These are phyloP conservation scores for Tetradesmus lagerheimii DNA, from an alignment of 139 green algal species.

Conservation along the genomic window DNA sequence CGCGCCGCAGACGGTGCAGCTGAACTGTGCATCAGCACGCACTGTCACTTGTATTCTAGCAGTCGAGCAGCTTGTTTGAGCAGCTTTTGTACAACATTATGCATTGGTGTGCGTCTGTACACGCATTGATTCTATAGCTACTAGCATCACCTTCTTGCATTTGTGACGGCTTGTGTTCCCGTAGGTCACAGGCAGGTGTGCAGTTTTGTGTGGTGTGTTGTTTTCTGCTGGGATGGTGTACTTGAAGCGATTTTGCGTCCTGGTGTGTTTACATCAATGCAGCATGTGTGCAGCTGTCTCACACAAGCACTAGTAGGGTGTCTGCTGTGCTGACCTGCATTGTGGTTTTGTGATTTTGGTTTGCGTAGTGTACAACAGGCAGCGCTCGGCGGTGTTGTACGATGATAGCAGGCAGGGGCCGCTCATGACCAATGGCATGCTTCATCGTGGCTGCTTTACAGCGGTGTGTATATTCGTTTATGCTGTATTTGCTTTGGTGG, in stretches of 20 bases:
- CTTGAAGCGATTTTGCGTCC: background rate
- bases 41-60: background rate
- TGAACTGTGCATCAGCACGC: background rate
- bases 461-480: too few species aligned
- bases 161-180: background rate
- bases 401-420: too few species aligned
- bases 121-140: background rate
- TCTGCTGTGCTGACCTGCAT: too few species aligned
- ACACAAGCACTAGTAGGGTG: too few species aligned
- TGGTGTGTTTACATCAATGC: background rate
- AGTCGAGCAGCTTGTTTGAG: background rate
- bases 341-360: too few species aligned
- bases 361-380: too few species aligned
- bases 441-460: too few species aligned
- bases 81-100: background rate
- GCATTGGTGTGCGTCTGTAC: background rate
- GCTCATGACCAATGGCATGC: too few species aligned
- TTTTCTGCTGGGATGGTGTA: background rate
- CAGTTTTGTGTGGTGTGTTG: background rate
- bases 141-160: background rate
- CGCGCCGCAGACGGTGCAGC: background rate
- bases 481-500: too few species aligned
- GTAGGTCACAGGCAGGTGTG: background rate
- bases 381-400: too few species aligned
- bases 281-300: too few species aligned